Conservation (phyloP, 2,329 filamentous ascomycete genomes). For the Aspergillus floridensis region DNA sequence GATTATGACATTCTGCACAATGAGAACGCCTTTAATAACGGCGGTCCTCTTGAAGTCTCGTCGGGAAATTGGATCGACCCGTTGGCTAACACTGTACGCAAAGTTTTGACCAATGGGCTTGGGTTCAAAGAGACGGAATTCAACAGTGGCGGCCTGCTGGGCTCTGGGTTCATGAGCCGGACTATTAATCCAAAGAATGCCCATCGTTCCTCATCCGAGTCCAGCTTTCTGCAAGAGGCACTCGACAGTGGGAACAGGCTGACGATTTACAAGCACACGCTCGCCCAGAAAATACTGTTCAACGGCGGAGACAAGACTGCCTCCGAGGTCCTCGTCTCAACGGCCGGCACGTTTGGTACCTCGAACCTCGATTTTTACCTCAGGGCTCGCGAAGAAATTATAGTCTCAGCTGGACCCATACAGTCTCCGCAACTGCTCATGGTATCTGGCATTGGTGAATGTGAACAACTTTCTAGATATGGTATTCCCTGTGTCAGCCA, state of each 20-base stretch:
- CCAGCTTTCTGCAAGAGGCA: conserved; percentile 16
- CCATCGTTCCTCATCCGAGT: conserved; percentile 19
- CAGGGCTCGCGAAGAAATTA: conserved; percentile 49
- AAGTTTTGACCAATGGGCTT: conserved; percentile 23
- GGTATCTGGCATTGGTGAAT: conserved; percentile 51
- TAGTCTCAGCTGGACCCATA: conserved; percentile 52
- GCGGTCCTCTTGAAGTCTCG: conserved; percentile 34
- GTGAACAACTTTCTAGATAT: conserved; percentile 21
- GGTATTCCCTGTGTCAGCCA: conserved; percentile 28
- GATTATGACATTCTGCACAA: conserved; percentile 28
- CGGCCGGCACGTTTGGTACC: conserved; percentile 32
- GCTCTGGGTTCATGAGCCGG: conserved; percentile 25
- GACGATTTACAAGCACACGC: conserved; percentile 44
- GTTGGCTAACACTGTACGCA: conserved; percentile 28
- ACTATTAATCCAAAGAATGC: conserved; percentile 32
- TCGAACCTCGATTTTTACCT: conserved; percentile 45
- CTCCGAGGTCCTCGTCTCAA: conserved; percentile 48
- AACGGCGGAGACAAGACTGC: conserved; percentile 47
- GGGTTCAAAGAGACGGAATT: conserved; percentile 29
- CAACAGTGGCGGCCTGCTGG: conserved; percentile 26
- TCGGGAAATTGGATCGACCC: conserved; percentile 28
- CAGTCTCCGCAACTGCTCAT: conserved; percentile 56
- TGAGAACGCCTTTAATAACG: conserved; percentile 16
- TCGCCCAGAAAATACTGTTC: conserved; percentile 51
- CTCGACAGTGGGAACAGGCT: conserved; percentile 27